Conservation (phyloP, 345 rosid genomes). For the Salix koriyanagi region DNA sequence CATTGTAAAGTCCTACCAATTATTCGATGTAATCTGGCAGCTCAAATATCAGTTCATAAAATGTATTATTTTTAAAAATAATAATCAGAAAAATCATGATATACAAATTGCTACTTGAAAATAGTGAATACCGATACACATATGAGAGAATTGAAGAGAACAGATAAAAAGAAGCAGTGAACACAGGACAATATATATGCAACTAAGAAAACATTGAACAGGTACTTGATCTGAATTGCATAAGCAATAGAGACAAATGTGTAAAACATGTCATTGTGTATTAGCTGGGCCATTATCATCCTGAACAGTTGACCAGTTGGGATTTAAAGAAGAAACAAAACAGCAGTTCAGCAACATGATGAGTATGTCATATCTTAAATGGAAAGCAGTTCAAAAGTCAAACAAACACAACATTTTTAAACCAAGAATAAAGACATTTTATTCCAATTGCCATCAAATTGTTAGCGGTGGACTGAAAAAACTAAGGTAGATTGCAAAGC, state of each 20-base stretch:
- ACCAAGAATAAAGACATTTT: not conserved
- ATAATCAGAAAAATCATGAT: not conserved
- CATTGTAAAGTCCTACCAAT: not conserved
- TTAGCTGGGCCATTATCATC: not conserved
- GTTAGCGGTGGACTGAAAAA: not conserved
- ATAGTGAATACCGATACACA: not conserved
- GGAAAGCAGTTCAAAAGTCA: not conserved
- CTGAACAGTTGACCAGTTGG: too few species aligned
- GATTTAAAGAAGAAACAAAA: not conserved
- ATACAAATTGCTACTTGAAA: not conserved
- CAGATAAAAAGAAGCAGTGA: not conserved
- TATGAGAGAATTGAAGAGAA: too few species aligned
- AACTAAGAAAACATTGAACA: not conserved
- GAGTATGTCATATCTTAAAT: not conserved
- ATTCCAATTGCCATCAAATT: not conserved
- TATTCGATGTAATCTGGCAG: not conserved
- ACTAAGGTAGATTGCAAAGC: not conserved
- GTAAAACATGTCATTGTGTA: too few species aligned
- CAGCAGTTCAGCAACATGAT: not conserved
- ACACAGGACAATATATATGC: not conserved
- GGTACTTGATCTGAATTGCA: not conserved
- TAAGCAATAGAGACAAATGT: not conserved
- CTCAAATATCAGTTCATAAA: not conserved
- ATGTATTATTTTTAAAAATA: not conserved
- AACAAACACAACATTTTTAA: not conserved